phyloP scores from a whole-genome alignment of 208 protist genomes.

The Trypanosoma theileri region DNA sequence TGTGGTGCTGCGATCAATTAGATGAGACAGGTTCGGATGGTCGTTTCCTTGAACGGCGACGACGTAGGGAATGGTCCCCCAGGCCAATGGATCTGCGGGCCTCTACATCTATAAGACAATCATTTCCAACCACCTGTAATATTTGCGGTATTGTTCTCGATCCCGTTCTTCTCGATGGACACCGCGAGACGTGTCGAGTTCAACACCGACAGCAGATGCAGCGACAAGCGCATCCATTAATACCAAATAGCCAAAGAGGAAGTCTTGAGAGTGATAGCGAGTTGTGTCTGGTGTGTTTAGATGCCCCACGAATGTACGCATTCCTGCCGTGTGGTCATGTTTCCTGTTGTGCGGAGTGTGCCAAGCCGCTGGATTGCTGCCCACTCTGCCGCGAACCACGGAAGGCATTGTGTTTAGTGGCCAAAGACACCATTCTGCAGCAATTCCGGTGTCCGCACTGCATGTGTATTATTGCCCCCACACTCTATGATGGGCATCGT shows the following conservation, averaged over 20 bases:
- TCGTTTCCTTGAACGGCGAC: neutral
- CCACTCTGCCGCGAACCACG: conserved; percentile 75
- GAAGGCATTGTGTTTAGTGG: conserved; percentile 55
- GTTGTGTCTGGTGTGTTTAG: conserved; percentile 78
- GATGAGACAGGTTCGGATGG: neutral
- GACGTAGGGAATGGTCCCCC: neutral
- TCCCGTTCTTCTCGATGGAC: conserved; percentile 51
- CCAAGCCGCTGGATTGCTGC: conserved; percentile 51
- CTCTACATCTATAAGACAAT: neutral
- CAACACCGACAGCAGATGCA: conserved; percentile 29
- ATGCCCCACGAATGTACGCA: conserved; percentile 47
- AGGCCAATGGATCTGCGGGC: neutral
- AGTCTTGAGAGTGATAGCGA: conserved; percentile 44
- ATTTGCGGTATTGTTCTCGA: conserved; percentile 51
- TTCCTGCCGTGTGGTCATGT: conserved; percentile 91
- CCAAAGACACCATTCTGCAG: conserved; percentile 33
- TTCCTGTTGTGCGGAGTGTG: conserved; percentile 66
- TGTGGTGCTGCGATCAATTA: neutral
- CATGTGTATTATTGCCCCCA: conserved; percentile 55
- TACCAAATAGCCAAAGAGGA: neutral
- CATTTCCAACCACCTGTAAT: conserved; percentile 24
- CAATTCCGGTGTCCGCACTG: conserved; percentile 79
- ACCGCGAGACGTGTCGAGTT: conserved; percentile 56
- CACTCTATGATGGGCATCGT: conserved; percentile 79
- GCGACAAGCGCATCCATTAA: conserved; percentile 6